phyloP scores from a whole-genome alignment of 2,329 filamentous ascomycete species.

The Plectosphaerella plurivora region DNA sequence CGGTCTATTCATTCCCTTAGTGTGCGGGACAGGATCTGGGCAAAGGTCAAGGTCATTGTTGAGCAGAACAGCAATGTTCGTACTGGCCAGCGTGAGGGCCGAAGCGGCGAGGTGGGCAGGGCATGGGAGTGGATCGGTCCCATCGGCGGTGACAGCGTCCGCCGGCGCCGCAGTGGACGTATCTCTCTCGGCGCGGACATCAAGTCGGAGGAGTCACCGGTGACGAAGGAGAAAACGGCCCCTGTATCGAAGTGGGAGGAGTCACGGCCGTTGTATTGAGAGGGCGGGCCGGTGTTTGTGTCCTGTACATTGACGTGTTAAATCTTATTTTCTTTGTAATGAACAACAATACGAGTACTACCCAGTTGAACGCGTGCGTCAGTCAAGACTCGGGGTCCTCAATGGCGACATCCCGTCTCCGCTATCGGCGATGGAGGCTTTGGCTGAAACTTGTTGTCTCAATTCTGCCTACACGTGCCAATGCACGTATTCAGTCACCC shows the following conservation, averaged over 20 bases:
- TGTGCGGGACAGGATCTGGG: slow-evolving; percentile 79
- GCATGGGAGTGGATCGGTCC: slow-evolving; percentile 70
- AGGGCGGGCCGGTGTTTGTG: not conserved
- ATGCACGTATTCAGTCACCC: too few relatives aligned
- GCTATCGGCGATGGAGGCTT: too few relatives aligned
- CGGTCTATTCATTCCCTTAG: slow-evolving; percentile 72
- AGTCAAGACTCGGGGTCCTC: not conserved
- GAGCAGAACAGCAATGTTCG: slow-evolving; percentile 93
- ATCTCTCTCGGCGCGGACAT: slow-evolving; percentile 38
- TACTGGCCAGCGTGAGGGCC: slow-evolving; percentile 63
- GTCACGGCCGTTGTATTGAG: slow-evolving; percentile 34
- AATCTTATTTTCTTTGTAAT: slow-evolving; percentile 10
- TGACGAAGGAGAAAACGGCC: slow-evolving; percentile 5
- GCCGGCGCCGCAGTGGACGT: slow-evolving; percentile 48
- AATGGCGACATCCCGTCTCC: too few relatives aligned
- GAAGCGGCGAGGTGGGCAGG: slow-evolving; percentile 60
- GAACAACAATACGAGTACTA: not conserved
- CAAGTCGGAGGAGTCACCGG: slow-evolving; percentile 27
- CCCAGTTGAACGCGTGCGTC: too few relatives aligned
- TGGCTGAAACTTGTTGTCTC: too few relatives aligned
- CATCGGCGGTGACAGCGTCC: slow-evolving; percentile 36
- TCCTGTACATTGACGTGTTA: slow-evolving; percentile 1
- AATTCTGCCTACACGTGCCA: too few relatives aligned
- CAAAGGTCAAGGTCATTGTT: slow-evolving; percentile 75
- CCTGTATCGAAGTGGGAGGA: slow-evolving; percentile 34